Conservation (phyloP, 345 rosid species). For the Melaleuca quinquenervia region DNA sequence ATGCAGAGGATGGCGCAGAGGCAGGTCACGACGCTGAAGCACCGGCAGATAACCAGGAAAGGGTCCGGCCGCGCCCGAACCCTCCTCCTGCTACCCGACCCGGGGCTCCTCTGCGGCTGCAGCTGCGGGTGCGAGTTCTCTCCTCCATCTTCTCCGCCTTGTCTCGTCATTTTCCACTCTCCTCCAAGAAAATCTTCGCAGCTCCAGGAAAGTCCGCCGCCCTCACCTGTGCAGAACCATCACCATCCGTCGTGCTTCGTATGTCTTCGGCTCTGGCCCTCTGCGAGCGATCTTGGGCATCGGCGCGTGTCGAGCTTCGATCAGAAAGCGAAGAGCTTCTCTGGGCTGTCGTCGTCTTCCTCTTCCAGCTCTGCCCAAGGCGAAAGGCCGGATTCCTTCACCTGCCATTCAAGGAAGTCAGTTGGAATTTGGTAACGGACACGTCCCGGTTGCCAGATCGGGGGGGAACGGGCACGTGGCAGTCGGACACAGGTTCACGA, state of each 20-base stretch:
- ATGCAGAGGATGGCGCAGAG: conserved; percentile 67
- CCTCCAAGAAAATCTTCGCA: background rate
- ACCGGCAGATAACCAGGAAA: conserved; percentile 55
- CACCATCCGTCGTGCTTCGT: background rate
- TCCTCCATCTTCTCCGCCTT: conserved; percentile 2
- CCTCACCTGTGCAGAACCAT: background rate
- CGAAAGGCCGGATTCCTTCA: conserved; percentile 6
- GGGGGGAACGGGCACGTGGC: background rate
- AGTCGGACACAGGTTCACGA: background rate
- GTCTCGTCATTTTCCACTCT: conserved; percentile 9
- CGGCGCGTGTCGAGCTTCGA: background rate
- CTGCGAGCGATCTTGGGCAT: background rate
- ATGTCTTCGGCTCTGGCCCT: background rate
- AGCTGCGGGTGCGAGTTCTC: background rate
- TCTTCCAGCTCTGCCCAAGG: background rate
- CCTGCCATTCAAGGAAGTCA: conserved; percentile 14
- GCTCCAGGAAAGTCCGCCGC: background rate
- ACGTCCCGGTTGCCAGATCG: background rate
- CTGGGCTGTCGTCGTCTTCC: background rate
- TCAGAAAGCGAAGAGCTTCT: background rate
- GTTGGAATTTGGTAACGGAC: background rate
- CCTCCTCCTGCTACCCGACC: conserved; percentile 9
- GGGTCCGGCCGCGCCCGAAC: conserved; percentile 40
- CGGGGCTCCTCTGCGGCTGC: background rate
- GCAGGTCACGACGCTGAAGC: conserved; percentile 62